Evolutionary conservation across 106 monocot genomes (phyloP).

Genomic region (Dioscorea alata): DNA sequence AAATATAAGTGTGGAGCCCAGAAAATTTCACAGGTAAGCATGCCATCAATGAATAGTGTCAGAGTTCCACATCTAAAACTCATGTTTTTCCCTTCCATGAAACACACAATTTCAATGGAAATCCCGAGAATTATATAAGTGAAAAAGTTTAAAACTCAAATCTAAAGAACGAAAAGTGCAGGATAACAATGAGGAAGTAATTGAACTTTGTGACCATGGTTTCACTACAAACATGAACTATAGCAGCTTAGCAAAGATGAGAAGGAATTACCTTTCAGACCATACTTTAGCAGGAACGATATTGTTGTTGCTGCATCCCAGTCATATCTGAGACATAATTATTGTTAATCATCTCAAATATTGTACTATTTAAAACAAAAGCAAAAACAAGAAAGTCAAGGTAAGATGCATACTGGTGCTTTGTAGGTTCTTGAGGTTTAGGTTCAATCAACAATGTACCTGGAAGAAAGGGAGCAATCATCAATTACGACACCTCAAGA

Average conservation of each 20-base stretch:
- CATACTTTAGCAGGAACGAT: conserved; percentile 77
- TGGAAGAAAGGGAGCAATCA: conserved; percentile 10
- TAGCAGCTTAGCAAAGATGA: neutral
- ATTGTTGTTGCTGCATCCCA: conserved; percentile 95
- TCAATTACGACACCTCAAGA: neutral
- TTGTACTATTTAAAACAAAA: neutral
- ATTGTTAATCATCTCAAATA: too few species aligned
- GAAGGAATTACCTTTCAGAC: conserved; percentile 55
- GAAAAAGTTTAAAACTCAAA: too few species aligned
- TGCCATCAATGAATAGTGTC: too few species aligned
- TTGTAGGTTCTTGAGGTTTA: conserved; percentile 97
- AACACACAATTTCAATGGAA: too few species aligned
- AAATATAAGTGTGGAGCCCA: too few species aligned
- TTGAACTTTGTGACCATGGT: neutral
- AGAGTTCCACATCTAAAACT: too few species aligned
- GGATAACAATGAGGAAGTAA: too few species aligned
- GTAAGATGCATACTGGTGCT: conserved; percentile 70
- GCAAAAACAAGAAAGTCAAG: neutral
- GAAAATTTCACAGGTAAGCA: too few species aligned
- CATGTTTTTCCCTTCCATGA: too few species aligned
- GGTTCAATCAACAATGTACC: conserved; percentile 93
- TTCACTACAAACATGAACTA: neutral
- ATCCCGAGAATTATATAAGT: too few species aligned
- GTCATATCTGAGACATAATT: conserved; percentile 63
- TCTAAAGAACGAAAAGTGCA: too few species aligned